A percentile compares a stretch with the other conserved stretches of the same genome.
Evolutionary conservation across 139 green algal species (phyloP).

Genomic region (Edaphochlamys debaryana): DNA sequence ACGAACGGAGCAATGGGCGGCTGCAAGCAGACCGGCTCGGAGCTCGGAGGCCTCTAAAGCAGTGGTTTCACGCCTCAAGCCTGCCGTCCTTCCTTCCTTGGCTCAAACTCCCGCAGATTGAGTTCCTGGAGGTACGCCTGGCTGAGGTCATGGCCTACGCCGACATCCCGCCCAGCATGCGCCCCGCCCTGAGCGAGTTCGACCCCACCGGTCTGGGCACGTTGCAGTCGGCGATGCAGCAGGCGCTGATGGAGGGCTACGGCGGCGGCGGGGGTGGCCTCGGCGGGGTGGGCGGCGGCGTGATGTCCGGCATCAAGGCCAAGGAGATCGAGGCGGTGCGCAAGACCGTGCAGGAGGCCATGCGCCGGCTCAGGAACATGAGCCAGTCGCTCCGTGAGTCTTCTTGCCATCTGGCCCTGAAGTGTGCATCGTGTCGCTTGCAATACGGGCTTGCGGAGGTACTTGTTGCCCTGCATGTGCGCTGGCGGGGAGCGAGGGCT

Average conservation of each 20-base stretch:
- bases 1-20: not conserved
- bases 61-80: too few species aligned
- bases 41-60: too few species aligned
- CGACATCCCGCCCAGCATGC: conserved; percentile 72
- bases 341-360: conserved; percentile 38
- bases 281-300: too few species aligned
- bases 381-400: conserved; percentile 49
- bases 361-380: conserved; percentile 53
- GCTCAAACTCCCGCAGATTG: too few species aligned
- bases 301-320: conserved; percentile 3
- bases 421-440: not conserved
- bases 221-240: conserved; percentile 24
- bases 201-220: conserved; percentile 38
- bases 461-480: too few species aligned
- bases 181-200: conserved; percentile 63
- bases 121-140: conserved; percentile 72
- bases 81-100: too few species aligned
- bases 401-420: too few species aligned
- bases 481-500: too few species aligned
- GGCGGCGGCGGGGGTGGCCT: not conserved
- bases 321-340: conserved; percentile 60
- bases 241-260: not conserved
- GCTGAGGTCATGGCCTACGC: conserved; percentile 73
- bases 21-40: too few species aligned
- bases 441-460: too few species aligned